phyloP scores from a whole-genome alignment of 371 early-diverging fungal genomes.

The Lichtheimia ornata region DNA sequence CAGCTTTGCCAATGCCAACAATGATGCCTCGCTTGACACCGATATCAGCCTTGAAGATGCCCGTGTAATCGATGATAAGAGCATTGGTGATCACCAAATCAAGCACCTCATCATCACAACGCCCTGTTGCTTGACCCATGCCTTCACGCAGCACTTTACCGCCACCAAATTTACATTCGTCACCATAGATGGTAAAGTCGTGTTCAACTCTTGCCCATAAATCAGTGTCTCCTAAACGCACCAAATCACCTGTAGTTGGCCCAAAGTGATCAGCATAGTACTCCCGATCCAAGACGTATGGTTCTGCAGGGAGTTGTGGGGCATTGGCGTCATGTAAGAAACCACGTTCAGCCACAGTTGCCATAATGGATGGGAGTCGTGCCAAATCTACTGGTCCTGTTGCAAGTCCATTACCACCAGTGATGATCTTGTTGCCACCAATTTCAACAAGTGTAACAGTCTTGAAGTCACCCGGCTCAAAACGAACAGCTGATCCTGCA shows the following conservation, averaged over 20 bases:
- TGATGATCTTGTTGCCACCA: constrained; percentile 77
- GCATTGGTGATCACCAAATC: constrained; percentile 94
- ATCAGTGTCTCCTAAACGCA: constrained; percentile 83
- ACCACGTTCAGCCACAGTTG: constrained; percentile 41
- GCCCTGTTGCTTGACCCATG: constrained; percentile 83
- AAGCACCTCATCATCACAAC: constrained; percentile 66
- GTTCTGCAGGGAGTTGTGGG: constrained; percentile 40
- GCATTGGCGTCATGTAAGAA: constrained; percentile 63
- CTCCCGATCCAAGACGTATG: constrained; percentile 66
- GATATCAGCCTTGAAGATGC: constrained; percentile 96
- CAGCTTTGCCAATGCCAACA: constrained; percentile 91
- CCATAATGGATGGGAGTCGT: constrained; percentile 47
- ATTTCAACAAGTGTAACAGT: constrained; percentile 81
- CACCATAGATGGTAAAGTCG: constrained; percentile 88
- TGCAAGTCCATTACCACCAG: constrained; percentile 85
- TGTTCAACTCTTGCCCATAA: constrained; percentile 87
- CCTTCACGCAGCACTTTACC: constrained; percentile 90
- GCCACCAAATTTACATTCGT: constrained; percentile 89
- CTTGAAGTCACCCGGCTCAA: constrained; percentile 85
- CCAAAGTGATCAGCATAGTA: constrained; percentile 89
- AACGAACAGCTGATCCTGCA: constrained; percentile 75
- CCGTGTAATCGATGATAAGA: constrained; percentile 87
- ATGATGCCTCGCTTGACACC: constrained; percentile 87
- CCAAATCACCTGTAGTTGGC: constrained; percentile 88
- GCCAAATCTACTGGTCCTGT: constrained; percentile 67